Conservation (phyloP, 2,329 filamentous ascomycete species). For the Colletotrichum liaoningense region DNA sequence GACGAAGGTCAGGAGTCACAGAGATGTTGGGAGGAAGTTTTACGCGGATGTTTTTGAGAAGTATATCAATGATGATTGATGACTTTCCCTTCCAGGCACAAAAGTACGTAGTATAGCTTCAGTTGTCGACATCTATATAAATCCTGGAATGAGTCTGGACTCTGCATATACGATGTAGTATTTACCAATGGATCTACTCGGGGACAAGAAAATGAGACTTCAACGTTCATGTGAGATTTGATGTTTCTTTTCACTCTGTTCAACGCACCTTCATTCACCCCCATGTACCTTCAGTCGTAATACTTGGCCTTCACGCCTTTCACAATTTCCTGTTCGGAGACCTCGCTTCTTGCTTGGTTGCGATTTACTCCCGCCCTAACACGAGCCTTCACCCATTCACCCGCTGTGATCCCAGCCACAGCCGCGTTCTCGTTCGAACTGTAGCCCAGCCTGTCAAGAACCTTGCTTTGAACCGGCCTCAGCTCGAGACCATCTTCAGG, state of each 20-base stretch:
- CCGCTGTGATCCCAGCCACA: slow-evolving; percentile 47
- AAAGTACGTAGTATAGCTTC: not conserved
- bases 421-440: slow-evolving; percentile 37
- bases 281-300: slow-evolving; percentile 41
- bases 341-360: slow-evolving; percentile 41
- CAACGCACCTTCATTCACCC: too few relatives aligned
- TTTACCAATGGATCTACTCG: too few relatives aligned
- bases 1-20: slow-evolving; percentile 65
- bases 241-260: too few relatives aligned
- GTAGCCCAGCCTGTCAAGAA: slow-evolving; percentile 48
- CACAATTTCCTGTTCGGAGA: slow-evolving; percentile 44
- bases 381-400: slow-evolving; percentile 49
- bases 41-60: slow-evolving; percentile 60
- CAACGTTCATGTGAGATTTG: too few relatives aligned
- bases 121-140: too few relatives aligned
- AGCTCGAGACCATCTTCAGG: slow-evolving; percentile 49
- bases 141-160: too few relatives aligned
- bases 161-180: too few relatives aligned
- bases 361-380: slow-evolving; percentile 39
- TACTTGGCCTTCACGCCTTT: slow-evolving; percentile 47
- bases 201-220: too few relatives aligned
- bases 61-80: slow-evolving; percentile 55
- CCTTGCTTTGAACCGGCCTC: slow-evolving; percentile 43
- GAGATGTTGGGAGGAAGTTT: slow-evolving; percentile 58
- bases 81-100: not conserved